Base-by-base conservation (phyloP, 345 rosid species). In the Brassica cretica region DNA sequence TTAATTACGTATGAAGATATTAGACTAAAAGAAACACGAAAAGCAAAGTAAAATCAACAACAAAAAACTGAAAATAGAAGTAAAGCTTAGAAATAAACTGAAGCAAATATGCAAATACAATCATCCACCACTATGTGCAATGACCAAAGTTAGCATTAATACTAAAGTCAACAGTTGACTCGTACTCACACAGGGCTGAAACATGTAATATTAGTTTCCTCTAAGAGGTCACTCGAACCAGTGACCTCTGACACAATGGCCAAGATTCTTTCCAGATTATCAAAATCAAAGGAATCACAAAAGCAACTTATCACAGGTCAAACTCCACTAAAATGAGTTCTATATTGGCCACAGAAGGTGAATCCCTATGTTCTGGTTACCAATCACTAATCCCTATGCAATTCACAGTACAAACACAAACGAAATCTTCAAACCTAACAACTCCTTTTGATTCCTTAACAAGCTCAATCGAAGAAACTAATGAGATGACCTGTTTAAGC, bases 401-500 rank as follows among this genome's bases (percentile, higher is more conserved):
- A 75, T 71, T 59, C 14, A 78, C 30, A 18, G 5, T 32, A 5
- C 59, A 18, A 5, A 61, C 5, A 12, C 35, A 30, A 64, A 2
- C 5, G 15, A 59, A 72, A 66, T 9, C 5, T 6, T 19, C 30
- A 72, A 72, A 30, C 61, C 16, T 63, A 55, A 10, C 12, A 64
- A 25, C 0, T 6, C 46, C 71, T 12, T 62, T 14, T 5, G 29
- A 39, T 55, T 74, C 27, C 16, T 15, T n/a, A 62, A 62, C 21
- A 55, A 74, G 21, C 33, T 79, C 16, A 74, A 27, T 25, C 66
- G 4, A 75, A 41, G 18, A 37, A 58, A 19, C 16, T 29, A n/a
- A 70, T 19, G 58, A 32, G 72, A 70, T 71, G 3, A 94, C 99
- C 98, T 95, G 98, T 83, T 95, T 95, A 29, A 95, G 96, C 82